Base-by-base conservation (phyloP, 345 rosid genomes). In the Populus ilicifolia region DNA sequence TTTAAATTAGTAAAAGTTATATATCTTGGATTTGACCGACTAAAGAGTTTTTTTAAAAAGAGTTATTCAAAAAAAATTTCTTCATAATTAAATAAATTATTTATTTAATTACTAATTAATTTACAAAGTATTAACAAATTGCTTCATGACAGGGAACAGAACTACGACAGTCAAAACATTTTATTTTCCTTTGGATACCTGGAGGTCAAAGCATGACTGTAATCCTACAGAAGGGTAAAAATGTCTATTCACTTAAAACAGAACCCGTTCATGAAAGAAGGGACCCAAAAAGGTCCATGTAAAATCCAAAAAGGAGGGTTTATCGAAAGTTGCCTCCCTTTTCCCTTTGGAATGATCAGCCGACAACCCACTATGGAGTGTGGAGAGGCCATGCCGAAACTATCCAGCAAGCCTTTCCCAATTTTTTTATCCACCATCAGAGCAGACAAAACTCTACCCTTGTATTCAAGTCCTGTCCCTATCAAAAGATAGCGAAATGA, bases 301-400 rank as follows among this genome's bases (percentile, higher is more conserved):
- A n/a, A 71, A 71, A 80, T 72, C 72, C 56, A 70, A 75, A 71
- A 67, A 43, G 72, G 63, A 56, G 29, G 23, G 74, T 68, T 77
- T 35, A 46, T 70, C 41, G 80, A 82, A 88, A 88, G 90, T 79
- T 80, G 85, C 48, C 78, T 12, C 78, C 75, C 85, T 86, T 85
- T 88, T 82, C 77, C 39, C 83, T 74, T 80, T 76, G 81, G 80
- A 83, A 85, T 78, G 75, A 75, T 72, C 75, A 72, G 77, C 71
- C 79, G 67, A 66, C 77, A 23, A 18, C 8, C 54, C n/a, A 23
- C 64, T 59, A 59, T 23, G 29, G 64, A 59, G 14, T 59, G 10
- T 23, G 29, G 64, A 59, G 29, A 59, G 27, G 29, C 64, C 13
- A 23, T 59, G 14, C 5, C 64, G 9, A 4, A 59, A 59, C 63